phyloP scores from a whole-genome alignment of 371 early-diverging fungal genomes.

The Apophysomyces ossiformis region DNA sequence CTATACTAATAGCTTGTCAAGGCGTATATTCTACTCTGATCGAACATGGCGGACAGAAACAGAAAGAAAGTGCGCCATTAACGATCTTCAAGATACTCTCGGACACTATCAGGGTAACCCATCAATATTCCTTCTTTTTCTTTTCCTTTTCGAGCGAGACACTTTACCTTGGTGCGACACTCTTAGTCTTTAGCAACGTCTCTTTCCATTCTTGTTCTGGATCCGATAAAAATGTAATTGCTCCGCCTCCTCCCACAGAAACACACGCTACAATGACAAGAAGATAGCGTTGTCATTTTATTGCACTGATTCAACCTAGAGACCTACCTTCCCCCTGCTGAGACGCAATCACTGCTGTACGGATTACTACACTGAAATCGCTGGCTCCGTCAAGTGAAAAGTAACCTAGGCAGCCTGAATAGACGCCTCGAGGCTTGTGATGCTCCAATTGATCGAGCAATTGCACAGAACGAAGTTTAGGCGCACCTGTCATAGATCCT shows the following conservation, averaged over 20 bases:
- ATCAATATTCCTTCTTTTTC: background rate
- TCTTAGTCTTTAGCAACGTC: constrained; percentile 64
- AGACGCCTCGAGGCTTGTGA: constrained; percentile 77
- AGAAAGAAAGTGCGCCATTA: background rate
- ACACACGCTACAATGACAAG: constrained; percentile 39
- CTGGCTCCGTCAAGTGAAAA: constrained; percentile 68
- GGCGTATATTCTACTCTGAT: background rate
- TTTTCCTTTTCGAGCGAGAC: no score
- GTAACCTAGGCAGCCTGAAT: constrained; percentile 93
- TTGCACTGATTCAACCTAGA: constrained; percentile 16
- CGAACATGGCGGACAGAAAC: background rate
- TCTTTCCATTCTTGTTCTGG: constrained; percentile 89
- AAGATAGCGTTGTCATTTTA: constrained; percentile 19
- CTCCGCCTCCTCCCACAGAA: constrained; percentile 94
- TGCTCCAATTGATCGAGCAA: constrained; percentile 80
- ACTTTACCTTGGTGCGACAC: constrained; percentile 67
- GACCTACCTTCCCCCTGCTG: constrained; percentile 21
- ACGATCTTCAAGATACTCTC: constrained; percentile 30
- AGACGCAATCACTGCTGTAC: constrained; percentile 68
- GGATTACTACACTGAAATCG: constrained; percentile 85
- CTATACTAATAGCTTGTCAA: background rate
- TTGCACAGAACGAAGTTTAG: constrained; percentile 87
- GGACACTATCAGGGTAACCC: constrained; percentile 13
- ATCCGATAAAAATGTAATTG: constrained; percentile 85
- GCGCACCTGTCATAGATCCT: constrained; percentile 98